Evolutionary conservation across 2,329 filamentous ascomycete species (phyloP), one percentile per base, ranked within the genome.

Genomic region (Colletotrichum filicis): DNA sequence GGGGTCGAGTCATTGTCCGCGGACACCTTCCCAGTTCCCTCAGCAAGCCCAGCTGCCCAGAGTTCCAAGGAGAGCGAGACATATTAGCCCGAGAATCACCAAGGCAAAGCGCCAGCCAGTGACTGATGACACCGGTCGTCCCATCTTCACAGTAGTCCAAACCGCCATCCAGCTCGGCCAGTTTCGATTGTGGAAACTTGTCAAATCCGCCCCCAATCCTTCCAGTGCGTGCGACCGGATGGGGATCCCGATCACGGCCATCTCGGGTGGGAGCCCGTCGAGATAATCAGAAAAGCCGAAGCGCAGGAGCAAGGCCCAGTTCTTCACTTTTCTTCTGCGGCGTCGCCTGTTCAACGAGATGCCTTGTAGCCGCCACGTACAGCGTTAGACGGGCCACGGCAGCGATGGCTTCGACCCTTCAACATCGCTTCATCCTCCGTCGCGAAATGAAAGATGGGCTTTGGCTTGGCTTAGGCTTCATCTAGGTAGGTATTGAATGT

Each of bases 1-100:
- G 59, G 26, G 42, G 42, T 35, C 66, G 66, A 73, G 70, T 73
- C 70, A 73, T 69, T 28, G 55, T 57, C 52, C 58, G 30, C 35
- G 37, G 57, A 37, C 68, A 71, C 64, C 19, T 57, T 62, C 58
- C 56, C 68, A 53, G 14, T 59, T 53, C 35, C 19, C 37, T 28
- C 49, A 5, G 42, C 42, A 19, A n/a, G 42, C 42, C 42, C 60
- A 53, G 26, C 42, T 52, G 19, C 60, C 66, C 60, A 70, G 70
- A 65, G 30, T 14, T 26, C 35, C 26, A 6, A 42, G 37, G 37
- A 19, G 14, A 56, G 66, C 60, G 30, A 73, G 24, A 56, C 32
- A 30, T 32, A 28, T 16, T 55, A 11, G 32, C 37, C 61, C 67
- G 65, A 62, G 67, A 69, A 55, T 52, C 55, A 59, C 53, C 53